A percentile compares a stretch with the other conserved stretches of the same genome.
These are phyloP conservation scores for Paramecium sexaurelia DNA, from an alignment of 73 alveolate species.

Conservation along the genomic window DNA sequence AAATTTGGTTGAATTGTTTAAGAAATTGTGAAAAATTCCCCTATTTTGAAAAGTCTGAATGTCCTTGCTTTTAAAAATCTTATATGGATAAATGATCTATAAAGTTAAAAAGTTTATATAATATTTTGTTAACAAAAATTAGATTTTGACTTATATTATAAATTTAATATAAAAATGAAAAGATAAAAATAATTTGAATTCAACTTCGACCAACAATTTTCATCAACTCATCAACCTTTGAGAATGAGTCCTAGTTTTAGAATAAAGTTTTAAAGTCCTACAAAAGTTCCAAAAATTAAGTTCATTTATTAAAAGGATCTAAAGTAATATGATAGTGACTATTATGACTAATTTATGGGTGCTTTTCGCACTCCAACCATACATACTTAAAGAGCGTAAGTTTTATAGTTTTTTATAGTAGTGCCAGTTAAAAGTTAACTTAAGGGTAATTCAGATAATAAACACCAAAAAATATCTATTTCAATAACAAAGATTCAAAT, in stretches of 20 bases:
- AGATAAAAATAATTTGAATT: conserved; percentile 17
- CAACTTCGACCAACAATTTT: neutral
- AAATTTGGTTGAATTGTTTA: conserved; percentile 12
- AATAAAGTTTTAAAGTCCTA: neutral
- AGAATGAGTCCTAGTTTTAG: neutral
- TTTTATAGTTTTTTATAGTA: neutral
- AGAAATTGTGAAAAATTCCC: conserved; percentile 12
- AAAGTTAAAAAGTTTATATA: neutral
- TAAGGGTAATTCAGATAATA: neutral
- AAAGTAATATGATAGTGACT: neutral
- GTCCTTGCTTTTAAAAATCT: neutral
- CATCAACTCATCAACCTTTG: neutral
- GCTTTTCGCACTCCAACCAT: neutral
- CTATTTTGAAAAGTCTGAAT: conserved; percentile 40
- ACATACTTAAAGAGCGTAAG: neutral
- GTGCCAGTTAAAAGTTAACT: neutral
- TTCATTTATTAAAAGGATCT: neutral
- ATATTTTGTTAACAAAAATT: neutral
- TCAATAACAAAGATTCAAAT: neutral
- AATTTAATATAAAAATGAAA: neutral
- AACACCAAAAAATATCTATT: neutral
- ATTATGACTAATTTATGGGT: neutral
- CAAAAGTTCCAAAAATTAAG: neutral
- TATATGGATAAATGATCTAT: neutral
- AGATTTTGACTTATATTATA: neutral